These are phyloP conservation scores for Sphagnum magellanicum DNA, from an alignment of 228 moss, liverwort and hornwort species.

Conservation along the genomic window DNA sequence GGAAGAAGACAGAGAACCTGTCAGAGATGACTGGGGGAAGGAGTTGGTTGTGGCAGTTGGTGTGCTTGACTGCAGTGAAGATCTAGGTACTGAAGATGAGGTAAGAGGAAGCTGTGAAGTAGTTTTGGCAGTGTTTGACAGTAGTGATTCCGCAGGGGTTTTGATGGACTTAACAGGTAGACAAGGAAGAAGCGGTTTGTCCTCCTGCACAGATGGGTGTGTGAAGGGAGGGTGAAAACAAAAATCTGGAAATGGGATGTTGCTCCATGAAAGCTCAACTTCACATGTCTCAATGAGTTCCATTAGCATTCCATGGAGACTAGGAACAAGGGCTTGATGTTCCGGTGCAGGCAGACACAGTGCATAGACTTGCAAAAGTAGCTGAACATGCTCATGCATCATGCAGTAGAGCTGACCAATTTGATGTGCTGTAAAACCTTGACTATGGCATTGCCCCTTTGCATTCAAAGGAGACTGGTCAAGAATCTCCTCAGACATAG, in stretches of 20 bases:
- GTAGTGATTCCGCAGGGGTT: constrained; percentile 2
- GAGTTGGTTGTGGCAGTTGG: background rate
- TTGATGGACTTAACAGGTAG: constrained; percentile 10
- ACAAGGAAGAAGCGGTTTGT: constrained; percentile 14
- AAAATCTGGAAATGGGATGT: constrained; percentile 81
- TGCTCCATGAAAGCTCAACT: constrained; percentile 69
- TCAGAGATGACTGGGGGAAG: no score
- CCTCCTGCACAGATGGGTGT: constrained; percentile 55
- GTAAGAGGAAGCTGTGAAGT: constrained; percentile 5
- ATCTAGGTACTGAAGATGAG: background rate
- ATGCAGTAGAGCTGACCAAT: constrained; percentile 86
- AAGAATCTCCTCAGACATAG: constrained; percentile 24
- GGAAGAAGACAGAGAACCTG: constrained; percentile 3
- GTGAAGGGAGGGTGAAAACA: constrained; percentile 85
- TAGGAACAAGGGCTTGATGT: constrained; percentile 51
- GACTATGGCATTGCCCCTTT: constrained; percentile 33
- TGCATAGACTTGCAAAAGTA: constrained; percentile 81
- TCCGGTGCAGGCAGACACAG: constrained; percentile 64
- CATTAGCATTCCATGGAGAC: constrained; percentile 61
- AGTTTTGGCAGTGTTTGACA: constrained; percentile 12
- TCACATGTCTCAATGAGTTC: constrained; percentile 74
- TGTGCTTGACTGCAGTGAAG: no score
- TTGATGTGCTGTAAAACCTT: constrained; percentile 90
- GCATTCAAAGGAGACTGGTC: constrained; percentile 23
- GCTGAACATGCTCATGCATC: constrained; percentile 98